Percentiles rank a stretch among this genome's conserved stretches.
Evolutionary conservation across 805 yeast species (phyloP).

Genomic region (Lipomyces yamadae): DNA sequence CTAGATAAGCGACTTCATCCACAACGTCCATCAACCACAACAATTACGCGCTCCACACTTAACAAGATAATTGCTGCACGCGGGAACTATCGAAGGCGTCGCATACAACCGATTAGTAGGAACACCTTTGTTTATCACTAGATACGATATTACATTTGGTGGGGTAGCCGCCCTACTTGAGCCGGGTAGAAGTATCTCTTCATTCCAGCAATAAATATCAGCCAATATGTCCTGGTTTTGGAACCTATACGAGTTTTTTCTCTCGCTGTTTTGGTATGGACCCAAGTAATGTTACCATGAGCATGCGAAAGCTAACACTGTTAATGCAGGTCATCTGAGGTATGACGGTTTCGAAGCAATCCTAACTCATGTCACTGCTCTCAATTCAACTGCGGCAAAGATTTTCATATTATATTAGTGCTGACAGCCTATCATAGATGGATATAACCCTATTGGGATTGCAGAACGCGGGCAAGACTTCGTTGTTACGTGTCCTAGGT

Average conservation of each 20-base stretch:
- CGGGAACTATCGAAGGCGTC: not conserved
- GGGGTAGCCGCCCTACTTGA: not conserved
- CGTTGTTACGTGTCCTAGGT: constrained; percentile 44
- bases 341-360: constrained; percentile 13
- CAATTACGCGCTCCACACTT: not conserved
- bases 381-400: not conserved
- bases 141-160: not conserved
- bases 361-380: not conserved
- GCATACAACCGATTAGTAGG: not conserved
- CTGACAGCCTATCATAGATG: constrained; percentile 37
- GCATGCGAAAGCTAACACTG: not conserved
- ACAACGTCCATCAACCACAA: not conserved
- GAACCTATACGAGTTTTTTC: constrained; percentile 42
- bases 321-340: constrained; percentile 41
- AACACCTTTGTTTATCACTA: not conserved
- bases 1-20: not conserved
- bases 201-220: not conserved
- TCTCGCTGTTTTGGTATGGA: constrained; percentile 45
- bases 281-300: not conserved
- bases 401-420: not conserved
- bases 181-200: not conserved
- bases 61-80: not conserved
- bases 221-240: constrained; percentile 32
- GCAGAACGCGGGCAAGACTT: constrained; percentile 50
- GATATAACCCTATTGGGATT: constrained; percentile 47